phyloP scores from a whole-genome alignment of 2,329 filamentous ascomycete genomes.

The Macrophomina pseudophaseolina region DNA sequence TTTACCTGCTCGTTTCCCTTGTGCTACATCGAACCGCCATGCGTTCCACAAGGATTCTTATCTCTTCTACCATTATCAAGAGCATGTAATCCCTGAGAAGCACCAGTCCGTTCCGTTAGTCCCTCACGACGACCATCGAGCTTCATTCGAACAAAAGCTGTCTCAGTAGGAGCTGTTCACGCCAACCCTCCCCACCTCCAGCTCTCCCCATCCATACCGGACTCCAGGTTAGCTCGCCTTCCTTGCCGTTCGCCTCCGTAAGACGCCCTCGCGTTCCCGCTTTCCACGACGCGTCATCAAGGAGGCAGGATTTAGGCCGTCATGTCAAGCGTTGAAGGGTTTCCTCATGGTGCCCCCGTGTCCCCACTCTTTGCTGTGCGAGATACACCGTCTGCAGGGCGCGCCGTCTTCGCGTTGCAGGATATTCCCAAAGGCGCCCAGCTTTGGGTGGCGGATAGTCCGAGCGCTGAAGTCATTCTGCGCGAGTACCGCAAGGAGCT shows the following conservation, averaged over 20 bases:
- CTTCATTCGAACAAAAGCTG: neutral
- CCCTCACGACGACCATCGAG: neutral
- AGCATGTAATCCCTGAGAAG: conserved; percentile 6
- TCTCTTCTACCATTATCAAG: neutral
- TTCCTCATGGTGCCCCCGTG: conserved; percentile 17
- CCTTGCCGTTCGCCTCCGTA: neutral
- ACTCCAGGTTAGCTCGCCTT: neutral
- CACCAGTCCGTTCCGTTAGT: neutral
- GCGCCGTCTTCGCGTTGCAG: conserved; percentile 50
- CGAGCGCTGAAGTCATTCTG: conserved; percentile 49
- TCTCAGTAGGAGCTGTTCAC: neutral
- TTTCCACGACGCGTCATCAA: neutral
- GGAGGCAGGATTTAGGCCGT: neutral
- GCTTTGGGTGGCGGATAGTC: conserved; percentile 44
- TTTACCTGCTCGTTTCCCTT: neutral
- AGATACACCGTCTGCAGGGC: conserved; percentile 49
- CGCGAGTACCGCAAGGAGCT: conserved; percentile 56
- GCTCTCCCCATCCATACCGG: neutral
- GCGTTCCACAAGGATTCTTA: neutral
- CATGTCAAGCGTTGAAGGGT: neutral
- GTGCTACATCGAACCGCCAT: neutral
- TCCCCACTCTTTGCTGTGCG: conserved; percentile 45
- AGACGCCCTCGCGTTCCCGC: neutral
- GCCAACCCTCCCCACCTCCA: neutral
- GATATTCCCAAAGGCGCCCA: conserved; percentile 42